Conservation (phyloP, 2,329 filamentous ascomycete genomes). For the Pseudocercospora vitis region DNA sequence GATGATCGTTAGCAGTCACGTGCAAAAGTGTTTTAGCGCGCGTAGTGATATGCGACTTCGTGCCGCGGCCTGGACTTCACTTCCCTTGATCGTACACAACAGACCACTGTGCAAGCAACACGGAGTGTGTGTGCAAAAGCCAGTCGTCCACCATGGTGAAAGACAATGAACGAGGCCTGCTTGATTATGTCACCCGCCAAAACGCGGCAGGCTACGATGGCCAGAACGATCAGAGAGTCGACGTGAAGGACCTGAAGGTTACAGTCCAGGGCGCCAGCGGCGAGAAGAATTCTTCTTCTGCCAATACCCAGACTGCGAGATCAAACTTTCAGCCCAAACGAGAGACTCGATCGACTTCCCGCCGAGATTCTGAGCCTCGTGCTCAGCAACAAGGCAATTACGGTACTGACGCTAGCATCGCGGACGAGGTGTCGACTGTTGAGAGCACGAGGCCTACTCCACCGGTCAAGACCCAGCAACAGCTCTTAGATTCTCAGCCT, state of each 20-base stretch:
- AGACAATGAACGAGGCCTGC: slow-evolving; percentile 5
- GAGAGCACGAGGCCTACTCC: background rate
- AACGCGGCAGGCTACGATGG: slow-evolving; percentile 4
- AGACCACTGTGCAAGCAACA: background rate
- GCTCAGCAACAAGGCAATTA: background rate
- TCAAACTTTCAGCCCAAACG: background rate
- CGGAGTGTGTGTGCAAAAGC: background rate
- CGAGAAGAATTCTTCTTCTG: background rate
- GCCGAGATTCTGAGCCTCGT: background rate
- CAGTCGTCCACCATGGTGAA: background rate
- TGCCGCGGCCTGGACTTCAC: background rate
- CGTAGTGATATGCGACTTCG: too few relatives aligned
- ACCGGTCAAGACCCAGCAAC: background rate
- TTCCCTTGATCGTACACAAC: too few relatives aligned
- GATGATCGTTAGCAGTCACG: slow-evolving; percentile 2
- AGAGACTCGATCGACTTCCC: background rate
- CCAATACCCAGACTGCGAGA: background rate
- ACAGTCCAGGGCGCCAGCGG: background rate
- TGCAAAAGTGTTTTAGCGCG: too few relatives aligned
- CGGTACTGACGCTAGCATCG: slow-evolving; percentile 20
- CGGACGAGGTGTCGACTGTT: slow-evolving; percentile 11
- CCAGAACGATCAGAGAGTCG: background rate
- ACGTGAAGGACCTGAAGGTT: background rate
- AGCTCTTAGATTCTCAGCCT: background rate
- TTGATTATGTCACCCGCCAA: slow-evolving; percentile 13